Percentiles rank a stretch among this genome's conserved stretches.
phyloP scores from a whole-genome alignment of 2,329 filamentous ascomycete genomes.

The Elsinoe perseae region DNA sequence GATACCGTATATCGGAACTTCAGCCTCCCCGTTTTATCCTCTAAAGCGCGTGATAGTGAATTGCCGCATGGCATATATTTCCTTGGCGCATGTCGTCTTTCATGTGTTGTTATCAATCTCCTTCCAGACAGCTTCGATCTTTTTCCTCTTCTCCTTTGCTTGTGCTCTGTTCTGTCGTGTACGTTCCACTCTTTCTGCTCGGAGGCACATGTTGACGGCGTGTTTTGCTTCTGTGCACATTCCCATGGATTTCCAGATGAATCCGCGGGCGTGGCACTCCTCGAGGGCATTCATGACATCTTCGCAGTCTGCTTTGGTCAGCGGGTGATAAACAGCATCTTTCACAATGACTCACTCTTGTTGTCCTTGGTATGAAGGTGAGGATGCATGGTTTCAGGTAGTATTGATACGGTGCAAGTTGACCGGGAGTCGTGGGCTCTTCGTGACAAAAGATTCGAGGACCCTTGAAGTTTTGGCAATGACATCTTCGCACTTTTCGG shows the following conservation, averaged over 20 bases:
- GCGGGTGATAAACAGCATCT: neutral
- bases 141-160: slow-evolving; percentile 61
- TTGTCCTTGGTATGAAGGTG: slow-evolving; percentile 93
- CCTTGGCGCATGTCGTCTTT: too few relatives aligned
- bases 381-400: slow-evolving; percentile 67
- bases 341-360: slow-evolving; percentile 51
- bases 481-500: slow-evolving; percentile 2
- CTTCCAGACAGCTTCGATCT: slow-evolving; percentile 69
- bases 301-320: slow-evolving; percentile 63
- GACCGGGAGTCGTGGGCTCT: neutral
- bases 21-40: too few relatives aligned
- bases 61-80: too few relatives aligned
- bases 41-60: too few relatives aligned
- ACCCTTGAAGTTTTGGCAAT: neutral
- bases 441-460: neutral
- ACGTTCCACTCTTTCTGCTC: slow-evolving; percentile 68
- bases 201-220: slow-evolving; percentile 76
- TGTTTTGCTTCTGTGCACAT: slow-evolving; percentile 84
- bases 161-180: slow-evolving; percentile 68
- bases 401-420: neutral
- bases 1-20: too few relatives aligned
- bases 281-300: slow-evolving; percentile 90
- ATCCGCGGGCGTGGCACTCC: slow-evolving; percentile 87
- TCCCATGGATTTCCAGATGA: slow-evolving; percentile 83
- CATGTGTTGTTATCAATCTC: slow-evolving; percentile 67